Percentiles rank a stretch among this genome's conserved stretches.
Conservation (phyloP, 2,329 filamentous ascomycete species). For the Nakataea oryzae region DNA sequence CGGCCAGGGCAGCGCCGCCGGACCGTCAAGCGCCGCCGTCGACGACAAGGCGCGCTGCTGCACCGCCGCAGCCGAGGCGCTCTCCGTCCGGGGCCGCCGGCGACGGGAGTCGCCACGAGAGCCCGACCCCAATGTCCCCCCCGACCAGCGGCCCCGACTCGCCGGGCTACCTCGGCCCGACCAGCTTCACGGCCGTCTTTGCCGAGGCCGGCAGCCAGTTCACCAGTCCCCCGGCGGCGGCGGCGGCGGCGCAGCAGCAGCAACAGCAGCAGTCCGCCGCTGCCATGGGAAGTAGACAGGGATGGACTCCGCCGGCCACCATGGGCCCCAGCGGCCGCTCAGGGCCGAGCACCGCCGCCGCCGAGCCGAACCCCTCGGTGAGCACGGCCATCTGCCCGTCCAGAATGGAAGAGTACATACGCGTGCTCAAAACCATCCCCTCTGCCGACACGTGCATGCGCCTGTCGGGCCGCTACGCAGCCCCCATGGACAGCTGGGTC, state of each 20-base stretch:
- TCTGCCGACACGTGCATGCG: background rate
- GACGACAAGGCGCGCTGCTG: background rate
- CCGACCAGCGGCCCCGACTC: background rate
- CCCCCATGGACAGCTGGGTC: slow-evolving; percentile 3
- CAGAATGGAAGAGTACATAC: background rate
- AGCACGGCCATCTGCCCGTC: background rate
- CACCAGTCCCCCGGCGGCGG: background rate
- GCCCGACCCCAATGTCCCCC: background rate
- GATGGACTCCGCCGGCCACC: background rate
- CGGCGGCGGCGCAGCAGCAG: too few species aligned
- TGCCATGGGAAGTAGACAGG: background rate
- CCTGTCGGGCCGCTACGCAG: background rate
- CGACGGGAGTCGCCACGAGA: background rate
- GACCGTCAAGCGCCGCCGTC: background rate
- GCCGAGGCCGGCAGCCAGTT: background rate
- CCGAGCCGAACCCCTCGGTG: background rate
- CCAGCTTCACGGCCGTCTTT: slow-evolving; percentile 5
- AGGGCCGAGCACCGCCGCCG: background rate
- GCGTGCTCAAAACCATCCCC: background rate
- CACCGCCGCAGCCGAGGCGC: background rate
- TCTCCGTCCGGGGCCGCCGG: background rate
- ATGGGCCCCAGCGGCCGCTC: background rate
- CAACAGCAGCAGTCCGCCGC: background rate
- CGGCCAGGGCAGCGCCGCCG: background rate
- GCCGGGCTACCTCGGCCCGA: slow-evolving; percentile 4